Percentiles rank a stretch among this genome's conserved stretches.
Evolutionary conservation across 139 green algal species (phyloP).

Genomic region (Coelastrella sp.): DNA sequence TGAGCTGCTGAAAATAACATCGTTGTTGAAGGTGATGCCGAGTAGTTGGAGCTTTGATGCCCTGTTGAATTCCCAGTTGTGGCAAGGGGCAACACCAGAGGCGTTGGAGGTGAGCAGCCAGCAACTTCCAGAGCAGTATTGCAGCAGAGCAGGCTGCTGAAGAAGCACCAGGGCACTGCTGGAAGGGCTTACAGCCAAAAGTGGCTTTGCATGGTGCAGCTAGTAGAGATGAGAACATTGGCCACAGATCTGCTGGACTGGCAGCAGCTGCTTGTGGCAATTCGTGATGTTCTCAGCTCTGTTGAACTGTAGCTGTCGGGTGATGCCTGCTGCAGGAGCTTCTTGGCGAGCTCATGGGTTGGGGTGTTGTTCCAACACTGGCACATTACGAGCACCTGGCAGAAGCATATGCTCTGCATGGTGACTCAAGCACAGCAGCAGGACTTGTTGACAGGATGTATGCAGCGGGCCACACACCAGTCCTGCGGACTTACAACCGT

Average conservation of each 20-base stretch:
- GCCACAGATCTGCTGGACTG: too few relatives aligned
- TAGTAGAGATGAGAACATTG: too few relatives aligned
- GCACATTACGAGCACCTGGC: constrained; percentile 20
- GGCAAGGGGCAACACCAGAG: constrained; percentile 23
- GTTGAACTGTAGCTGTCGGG: neutral
- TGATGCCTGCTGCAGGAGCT: constrained; percentile 33
- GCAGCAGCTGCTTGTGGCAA: neutral
- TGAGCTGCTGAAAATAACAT: neutral
- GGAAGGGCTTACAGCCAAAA: too few relatives aligned
- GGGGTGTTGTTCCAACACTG: constrained; percentile 15
- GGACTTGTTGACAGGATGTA: constrained; percentile 31
- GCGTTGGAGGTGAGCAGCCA: constrained; percentile 13
- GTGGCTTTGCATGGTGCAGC: neutral
- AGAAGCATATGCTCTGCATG: constrained; percentile 37
- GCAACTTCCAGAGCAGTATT: neutral
- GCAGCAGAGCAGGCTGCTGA: too few relatives aligned
- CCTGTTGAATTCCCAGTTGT: neutral
- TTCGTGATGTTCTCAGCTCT: neutral
- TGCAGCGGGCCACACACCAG: constrained; percentile 31
- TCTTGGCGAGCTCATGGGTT: constrained; percentile 42
- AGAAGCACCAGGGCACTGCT: neutral
- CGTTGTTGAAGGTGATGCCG: neutral
- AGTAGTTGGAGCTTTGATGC: neutral
- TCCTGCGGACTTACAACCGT: constrained; percentile 28
- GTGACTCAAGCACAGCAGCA: neutral